Evolutionary conservation across 805 yeast genomes (phyloP).

Genomic region (Kluyveromyces nonfermentans): DNA sequence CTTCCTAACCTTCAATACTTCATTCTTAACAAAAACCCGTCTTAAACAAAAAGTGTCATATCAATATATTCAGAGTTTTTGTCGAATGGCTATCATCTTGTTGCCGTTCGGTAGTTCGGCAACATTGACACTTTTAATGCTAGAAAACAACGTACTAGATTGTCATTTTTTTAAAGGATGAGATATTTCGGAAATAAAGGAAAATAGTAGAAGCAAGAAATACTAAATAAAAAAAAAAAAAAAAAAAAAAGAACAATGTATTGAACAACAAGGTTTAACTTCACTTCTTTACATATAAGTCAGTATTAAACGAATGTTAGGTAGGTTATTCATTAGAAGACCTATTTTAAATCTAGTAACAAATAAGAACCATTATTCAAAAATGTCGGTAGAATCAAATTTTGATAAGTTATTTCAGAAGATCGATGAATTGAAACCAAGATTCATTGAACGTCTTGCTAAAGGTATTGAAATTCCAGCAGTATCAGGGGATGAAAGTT

Average conservation of each 20-base stretch:
- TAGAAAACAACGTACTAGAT: background rate
- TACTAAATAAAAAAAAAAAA: background rate
- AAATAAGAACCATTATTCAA: background rate
- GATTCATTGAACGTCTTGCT: conserved; percentile 60
- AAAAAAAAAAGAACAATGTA: background rate
- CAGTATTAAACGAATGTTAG: background rate
- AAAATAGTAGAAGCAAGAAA: background rate
- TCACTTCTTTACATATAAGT: background rate
- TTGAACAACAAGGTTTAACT: background rate
- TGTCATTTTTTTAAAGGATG: background rate
- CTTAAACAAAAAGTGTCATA: too few relatives aligned
- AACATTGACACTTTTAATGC: background rate
- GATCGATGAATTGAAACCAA: conserved; percentile 66
- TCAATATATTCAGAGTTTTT: too few relatives aligned
- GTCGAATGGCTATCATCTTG: too few relatives aligned
- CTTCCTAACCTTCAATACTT: background rate
- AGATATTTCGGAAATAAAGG: background rate
- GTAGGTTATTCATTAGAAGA: background rate
- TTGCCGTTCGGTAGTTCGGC: background rate
- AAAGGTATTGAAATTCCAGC: conserved; percentile 93
- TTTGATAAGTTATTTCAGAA: conserved; percentile 35
- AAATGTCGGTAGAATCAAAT: conserved; percentile 8
- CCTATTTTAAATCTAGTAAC: background rate
- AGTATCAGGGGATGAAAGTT: conserved; percentile 81
- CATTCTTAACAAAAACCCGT: background rate